These are phyloP conservation scores for Fraxinus paxiana DNA, from an alignment of 305 asterid genomes.

Conservation along the genomic window DNA sequence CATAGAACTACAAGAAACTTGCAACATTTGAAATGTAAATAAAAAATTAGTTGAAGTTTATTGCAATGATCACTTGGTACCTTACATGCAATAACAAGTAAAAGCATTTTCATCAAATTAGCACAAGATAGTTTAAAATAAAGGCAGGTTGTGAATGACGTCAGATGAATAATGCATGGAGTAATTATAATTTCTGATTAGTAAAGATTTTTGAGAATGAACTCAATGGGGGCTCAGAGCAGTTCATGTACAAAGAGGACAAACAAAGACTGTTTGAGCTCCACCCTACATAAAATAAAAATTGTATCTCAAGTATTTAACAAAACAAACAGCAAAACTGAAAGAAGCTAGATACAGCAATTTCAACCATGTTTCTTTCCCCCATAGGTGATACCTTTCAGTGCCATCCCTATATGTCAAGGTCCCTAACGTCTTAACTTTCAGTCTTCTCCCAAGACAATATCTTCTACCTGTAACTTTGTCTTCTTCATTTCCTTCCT, in stretches of 20 bases:
- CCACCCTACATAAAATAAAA: not conserved
- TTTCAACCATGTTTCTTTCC: not conserved
- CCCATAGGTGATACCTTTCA: not conserved
- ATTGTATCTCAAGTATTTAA: not conserved
- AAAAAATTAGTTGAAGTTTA: not conserved
- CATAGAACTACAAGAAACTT: not conserved
- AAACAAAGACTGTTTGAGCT: not conserved
- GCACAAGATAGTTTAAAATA: not conserved
- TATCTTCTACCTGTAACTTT: not conserved
- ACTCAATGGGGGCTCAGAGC: not conserved
- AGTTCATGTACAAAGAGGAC: not conserved
- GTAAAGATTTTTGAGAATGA: not conserved
- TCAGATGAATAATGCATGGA: not conserved
- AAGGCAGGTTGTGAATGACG: not conserved
- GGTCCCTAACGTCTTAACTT: not conserved
- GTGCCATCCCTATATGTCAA: not conserved
- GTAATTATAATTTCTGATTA: not conserved
- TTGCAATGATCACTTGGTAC: not conserved
- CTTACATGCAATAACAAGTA: not conserved
- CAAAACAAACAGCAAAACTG: not conserved
- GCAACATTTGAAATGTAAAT: not conserved
- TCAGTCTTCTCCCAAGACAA: not conserved
- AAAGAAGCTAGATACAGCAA: not conserved
- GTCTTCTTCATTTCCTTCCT: conserved; percentile 1
- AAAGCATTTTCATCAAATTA: not conserved